Percentiles rank a stretch among this genome's conserved stretches.
These are phyloP conservation scores for Cutaneotrichosporon curvatum DNA, from an alignment of 1,284 basidiomycete species.

Conservation along the genomic window DNA sequence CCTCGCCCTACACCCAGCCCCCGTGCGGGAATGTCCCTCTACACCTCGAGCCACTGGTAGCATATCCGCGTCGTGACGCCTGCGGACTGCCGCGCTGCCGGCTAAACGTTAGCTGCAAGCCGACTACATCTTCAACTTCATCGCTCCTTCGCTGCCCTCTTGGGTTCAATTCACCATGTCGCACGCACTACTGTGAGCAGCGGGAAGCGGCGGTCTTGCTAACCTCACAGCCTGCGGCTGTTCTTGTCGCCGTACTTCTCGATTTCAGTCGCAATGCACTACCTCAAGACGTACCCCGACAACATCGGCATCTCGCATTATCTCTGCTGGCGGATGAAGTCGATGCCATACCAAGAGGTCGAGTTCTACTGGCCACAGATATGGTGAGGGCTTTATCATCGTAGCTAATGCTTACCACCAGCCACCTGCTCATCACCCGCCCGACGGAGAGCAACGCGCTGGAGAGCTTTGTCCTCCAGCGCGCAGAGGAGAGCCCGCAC, in stretches of 20 bases:
- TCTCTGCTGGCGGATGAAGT: conserved; percentile 71
- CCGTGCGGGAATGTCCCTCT: too few species aligned
- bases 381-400: conserved; percentile 56
- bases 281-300: conserved; percentile 79
- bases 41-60: too few species aligned
- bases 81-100: too few species aligned
- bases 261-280: conserved; percentile 81
- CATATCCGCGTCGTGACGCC: too few species aligned
- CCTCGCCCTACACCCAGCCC: too few species aligned
- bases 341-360: conserved; percentile 70
- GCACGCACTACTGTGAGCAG: conserved; percentile 29
- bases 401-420: conserved; percentile 37
- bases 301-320: conserved; percentile 96
- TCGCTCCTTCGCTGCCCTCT: too few species aligned
- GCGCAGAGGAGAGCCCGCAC: conserved; percentile 81
- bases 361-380: conserved; percentile 95
- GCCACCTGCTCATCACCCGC: conserved; percentile 83
- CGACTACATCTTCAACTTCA: too few species aligned
- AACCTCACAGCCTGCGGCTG: conserved; percentile 57
- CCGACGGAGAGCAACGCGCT: conserved; percentile 83
- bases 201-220: neutral
- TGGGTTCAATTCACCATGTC: conserved; percentile 21
- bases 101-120: too few species aligned
- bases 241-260: conserved; percentile 88
- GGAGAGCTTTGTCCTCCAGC: conserved; percentile 82